These are phyloP conservation scores for Sesbania bispinosa DNA, from an alignment of 306 rosid genomes.

Conservation along the genomic window DNA sequence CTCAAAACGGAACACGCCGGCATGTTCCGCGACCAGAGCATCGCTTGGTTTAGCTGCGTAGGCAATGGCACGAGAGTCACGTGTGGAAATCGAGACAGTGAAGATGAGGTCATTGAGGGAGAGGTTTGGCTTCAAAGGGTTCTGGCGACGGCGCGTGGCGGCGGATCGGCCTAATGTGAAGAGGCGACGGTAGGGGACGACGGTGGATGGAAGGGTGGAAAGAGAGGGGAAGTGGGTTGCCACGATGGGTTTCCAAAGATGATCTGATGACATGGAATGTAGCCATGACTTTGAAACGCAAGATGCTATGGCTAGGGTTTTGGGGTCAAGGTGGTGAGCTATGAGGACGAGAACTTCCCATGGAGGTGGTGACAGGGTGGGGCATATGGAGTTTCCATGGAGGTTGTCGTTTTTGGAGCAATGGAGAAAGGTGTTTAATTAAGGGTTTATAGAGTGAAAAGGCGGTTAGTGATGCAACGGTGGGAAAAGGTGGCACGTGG, in stretches of 20 bases:
- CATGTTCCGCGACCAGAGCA: conserved; percentile 7
- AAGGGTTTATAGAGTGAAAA: not conserved
- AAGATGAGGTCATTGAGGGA: conserved; percentile 45
- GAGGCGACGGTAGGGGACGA: conserved; percentile 39
- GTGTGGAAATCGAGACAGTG: conserved; percentile 26
- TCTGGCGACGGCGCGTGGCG: conserved; percentile 29
- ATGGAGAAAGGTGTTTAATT: too few species aligned
- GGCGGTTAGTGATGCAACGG: not conserved
- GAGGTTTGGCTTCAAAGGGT: conserved; percentile 33
- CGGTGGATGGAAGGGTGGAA: conserved; percentile 10
- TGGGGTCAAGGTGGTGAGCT: conserved; percentile 52
- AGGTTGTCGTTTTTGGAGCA: too few species aligned
- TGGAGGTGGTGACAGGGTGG: conserved; percentile 21
- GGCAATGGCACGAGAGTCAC: not conserved
- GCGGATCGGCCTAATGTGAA: conserved; percentile 38
- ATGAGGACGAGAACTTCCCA: conserved; percentile 55
- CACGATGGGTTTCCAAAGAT: conserved; percentile 58
- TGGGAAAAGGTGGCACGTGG: conserved; percentile 36
- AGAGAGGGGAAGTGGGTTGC: conserved; percentile 48
- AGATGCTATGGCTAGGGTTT: conserved; percentile 54
- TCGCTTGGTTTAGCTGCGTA: not conserved
- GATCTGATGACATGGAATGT: conserved; percentile 49
- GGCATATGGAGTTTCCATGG: not conserved
- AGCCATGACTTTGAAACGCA: conserved; percentile 63
- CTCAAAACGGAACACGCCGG: conserved; percentile 41